Evolutionary conservation across 106 monocot species (phyloP).

Genomic region (Allium fistulosum): DNA sequence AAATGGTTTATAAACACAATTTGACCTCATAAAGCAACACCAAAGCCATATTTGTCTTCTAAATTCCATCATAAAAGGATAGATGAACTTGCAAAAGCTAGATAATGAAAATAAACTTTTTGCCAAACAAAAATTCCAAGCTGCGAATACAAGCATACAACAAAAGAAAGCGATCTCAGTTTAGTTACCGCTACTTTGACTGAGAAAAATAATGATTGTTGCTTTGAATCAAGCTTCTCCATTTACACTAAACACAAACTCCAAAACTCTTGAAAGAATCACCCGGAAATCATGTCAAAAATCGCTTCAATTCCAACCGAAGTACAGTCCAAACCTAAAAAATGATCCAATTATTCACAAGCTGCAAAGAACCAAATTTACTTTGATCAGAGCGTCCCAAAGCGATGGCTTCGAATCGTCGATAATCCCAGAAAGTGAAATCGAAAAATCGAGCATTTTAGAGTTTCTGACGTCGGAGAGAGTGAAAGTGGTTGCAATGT

Average conservation of each 20-base stretch:
- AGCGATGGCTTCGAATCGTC: conserved; percentile 1
- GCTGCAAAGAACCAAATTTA: neutral
- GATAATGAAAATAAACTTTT: too few species aligned
- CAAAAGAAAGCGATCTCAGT: too few species aligned
- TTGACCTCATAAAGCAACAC: too few species aligned
- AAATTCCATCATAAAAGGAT: too few species aligned
- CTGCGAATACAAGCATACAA: too few species aligned
- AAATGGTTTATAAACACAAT: too few species aligned
- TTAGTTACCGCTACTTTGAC: too few species aligned
- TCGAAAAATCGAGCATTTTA: conserved; percentile 27
- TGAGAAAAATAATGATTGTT: neutral
- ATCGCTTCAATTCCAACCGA: neutral
- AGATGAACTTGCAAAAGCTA: too few species aligned
- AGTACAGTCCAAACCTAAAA: neutral
- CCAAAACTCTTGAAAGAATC: neutral
- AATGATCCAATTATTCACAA: neutral
- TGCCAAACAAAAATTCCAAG: too few species aligned
- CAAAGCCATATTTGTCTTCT: too few species aligned
- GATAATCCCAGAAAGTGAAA: conserved; percentile 21
- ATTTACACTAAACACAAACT: conserved; percentile 2
- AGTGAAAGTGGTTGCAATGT: conserved; percentile 84
- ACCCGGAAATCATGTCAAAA: neutral
- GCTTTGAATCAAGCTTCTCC: conserved; percentile 3
- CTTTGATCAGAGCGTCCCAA: conserved; percentile 10
- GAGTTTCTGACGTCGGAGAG: conserved; percentile 94